Percentiles rank a stretch among this genome's conserved stretches.
Evolutionary conservation across 2,329 filamentous ascomycete genomes (phyloP).

Genomic region (Pezicula neosporulosa): DNA sequence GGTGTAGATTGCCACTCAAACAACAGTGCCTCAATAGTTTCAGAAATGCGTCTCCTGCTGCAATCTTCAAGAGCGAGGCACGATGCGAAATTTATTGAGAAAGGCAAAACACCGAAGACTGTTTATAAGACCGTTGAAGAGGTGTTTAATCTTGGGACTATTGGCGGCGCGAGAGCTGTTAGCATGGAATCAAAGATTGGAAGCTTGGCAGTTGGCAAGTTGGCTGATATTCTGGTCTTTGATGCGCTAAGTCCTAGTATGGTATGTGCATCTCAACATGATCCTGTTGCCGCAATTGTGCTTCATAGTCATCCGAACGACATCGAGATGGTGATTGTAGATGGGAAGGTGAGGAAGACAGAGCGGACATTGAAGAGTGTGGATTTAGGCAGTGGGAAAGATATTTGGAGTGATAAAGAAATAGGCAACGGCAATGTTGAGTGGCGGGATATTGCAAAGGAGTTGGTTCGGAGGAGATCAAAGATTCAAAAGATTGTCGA

Average conservation of each 20-base stretch:
- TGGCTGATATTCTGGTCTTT: slow-evolving; percentile 46
- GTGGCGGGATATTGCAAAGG: slow-evolving; percentile 29
- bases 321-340: slow-evolving; percentile 40
- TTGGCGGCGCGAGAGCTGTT: slow-evolving; percentile 40
- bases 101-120: slow-evolving; percentile 20
- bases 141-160: slow-evolving; percentile 46
- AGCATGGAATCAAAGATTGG: slow-evolving; percentile 39
- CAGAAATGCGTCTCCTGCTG: slow-evolving; percentile 30
- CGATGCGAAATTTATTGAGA: slow-evolving; percentile 24
- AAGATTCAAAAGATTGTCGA: slow-evolving; percentile 28
- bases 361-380: slow-evolving; percentile 17
- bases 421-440: slow-evolving; percentile 17
- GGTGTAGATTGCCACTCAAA: slow-evolving; percentile 33
- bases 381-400: slow-evolving; percentile 7
- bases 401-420: slow-evolving; percentile 5
- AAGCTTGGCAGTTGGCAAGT: slow-evolving; percentile 40
- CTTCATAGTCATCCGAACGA: slow-evolving; percentile 37
- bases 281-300: slow-evolving; percentile 40
- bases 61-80: slow-evolving; percentile 26
- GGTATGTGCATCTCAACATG: slow-evolving; percentile 35
- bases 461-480: slow-evolving; percentile 25
- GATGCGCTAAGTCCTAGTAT: slow-evolving; percentile 37
- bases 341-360: slow-evolving; percentile 37
- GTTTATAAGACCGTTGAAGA: slow-evolving; percentile 34
- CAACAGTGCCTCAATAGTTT: slow-evolving; percentile 26